phyloP scores from a whole-genome alignment of 1,284 basidiomycete species.

The Malassezia equina region DNA sequence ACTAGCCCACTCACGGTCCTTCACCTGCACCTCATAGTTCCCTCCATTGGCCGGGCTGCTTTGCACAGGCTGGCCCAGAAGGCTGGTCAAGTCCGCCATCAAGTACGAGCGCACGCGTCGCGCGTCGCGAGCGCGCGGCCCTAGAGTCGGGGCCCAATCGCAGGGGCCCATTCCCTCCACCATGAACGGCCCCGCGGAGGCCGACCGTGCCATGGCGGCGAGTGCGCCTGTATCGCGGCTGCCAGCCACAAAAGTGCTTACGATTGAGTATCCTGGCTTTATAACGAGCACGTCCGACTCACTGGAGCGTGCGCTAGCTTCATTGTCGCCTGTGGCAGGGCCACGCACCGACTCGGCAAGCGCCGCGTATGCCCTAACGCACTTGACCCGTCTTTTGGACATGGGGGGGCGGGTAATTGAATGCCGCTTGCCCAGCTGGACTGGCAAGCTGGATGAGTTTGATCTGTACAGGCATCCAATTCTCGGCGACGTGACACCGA shows the following conservation, averaged over 20 bases:
- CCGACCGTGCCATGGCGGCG: not conserved
- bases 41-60: not conserved
- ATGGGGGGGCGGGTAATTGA: slow-evolving; percentile 23
- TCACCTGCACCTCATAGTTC: not conserved
- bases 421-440: slow-evolving; percentile 23
- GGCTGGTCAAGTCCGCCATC: slow-evolving; percentile 13
- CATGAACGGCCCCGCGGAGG: not conserved
- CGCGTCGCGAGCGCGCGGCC: slow-evolving; percentile 9
- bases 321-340: slow-evolving; percentile 22
- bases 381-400: slow-evolving; percentile 22
- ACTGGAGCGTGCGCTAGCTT: slow-evolving; percentile 29
- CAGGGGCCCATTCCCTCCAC: not conserved
- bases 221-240: slow-evolving; percentile 17
- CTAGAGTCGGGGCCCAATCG: not conserved
- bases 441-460: not conserved
- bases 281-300: not conserved
- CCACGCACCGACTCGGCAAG: not conserved
- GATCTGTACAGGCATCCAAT: slow-evolving; percentile 13
- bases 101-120: slow-evolving; percentile 2
- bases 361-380: slow-evolving; percentile 22
- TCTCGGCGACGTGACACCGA: slow-evolving; percentile 8
- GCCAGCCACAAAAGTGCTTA: slow-evolving; percentile 22
- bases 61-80: slow-evolving; percentile 8
- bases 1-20: not conserved
- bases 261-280: slow-evolving; percentile 39